phyloP scores from a whole-genome alignment of 306 rosid genomes.

The Glycyrrhiza uralensis region DNA sequence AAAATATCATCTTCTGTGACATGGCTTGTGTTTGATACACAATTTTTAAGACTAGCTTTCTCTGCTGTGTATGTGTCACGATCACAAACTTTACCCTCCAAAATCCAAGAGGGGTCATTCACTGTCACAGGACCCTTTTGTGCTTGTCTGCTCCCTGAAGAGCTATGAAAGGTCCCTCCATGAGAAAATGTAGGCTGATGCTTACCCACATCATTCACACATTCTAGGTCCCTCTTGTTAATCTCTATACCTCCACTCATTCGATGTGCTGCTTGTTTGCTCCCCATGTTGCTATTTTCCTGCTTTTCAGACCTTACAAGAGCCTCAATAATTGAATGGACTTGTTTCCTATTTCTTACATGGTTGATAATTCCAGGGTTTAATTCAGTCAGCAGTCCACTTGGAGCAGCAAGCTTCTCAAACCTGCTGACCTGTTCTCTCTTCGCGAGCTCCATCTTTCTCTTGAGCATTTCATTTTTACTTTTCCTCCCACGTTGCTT shows the following conservation, averaged over 20 bases:
- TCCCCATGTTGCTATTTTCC: conserved; percentile 45
- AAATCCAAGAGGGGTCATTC: conserved; percentile 31
- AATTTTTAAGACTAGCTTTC: conserved; percentile 34
- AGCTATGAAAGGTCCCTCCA: conserved; percentile 28
- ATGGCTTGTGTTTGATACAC: conserved; percentile 38
- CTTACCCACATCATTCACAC: conserved; percentile 34
- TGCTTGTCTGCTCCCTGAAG: conserved; percentile 41
- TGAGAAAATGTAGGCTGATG: conserved; percentile 30
- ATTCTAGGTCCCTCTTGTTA: conserved; percentile 40
- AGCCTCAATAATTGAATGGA: conserved; percentile 85
- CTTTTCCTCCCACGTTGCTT: conserved; percentile 74
- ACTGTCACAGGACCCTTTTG: conserved; percentile 30
- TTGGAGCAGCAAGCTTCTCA: conserved; percentile 93
- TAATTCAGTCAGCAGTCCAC: conserved; percentile 88
- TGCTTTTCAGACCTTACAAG: conserved; percentile 74
- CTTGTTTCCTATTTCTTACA: conserved; percentile 92
- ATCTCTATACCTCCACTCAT: conserved; percentile 35
- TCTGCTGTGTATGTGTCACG: conserved; percentile 30
- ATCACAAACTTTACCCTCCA: conserved; percentile 39
- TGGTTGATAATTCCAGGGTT: conserved; percentile 99
- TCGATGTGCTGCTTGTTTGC: conserved; percentile 45
- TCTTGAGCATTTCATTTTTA: conserved; percentile 61
- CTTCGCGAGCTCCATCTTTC: conserved; percentile 82
- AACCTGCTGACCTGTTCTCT: conserved; percentile 80
- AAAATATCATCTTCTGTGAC: conserved; percentile 44